These are phyloP conservation scores for Metschnikowia anglica DNA, from an alignment of 805 yeast species.

Conservation along the genomic window DNA sequence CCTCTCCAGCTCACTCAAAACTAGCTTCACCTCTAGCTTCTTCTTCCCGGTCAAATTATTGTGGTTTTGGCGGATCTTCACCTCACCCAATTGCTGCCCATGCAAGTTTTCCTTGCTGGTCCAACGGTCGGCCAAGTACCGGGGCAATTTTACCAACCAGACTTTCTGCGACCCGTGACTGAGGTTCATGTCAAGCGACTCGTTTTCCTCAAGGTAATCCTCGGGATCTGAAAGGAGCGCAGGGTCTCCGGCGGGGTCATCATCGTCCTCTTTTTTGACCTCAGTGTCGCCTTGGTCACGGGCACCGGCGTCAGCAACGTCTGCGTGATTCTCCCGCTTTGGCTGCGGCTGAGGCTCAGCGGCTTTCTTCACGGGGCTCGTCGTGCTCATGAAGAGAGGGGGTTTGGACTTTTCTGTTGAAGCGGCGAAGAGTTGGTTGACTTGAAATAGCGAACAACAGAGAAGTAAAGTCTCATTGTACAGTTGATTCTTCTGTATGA, in stretches of 20 bases:
- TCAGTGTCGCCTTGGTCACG: background rate
- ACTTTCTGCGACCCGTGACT: slow-evolving; percentile 63
- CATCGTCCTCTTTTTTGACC: slow-evolving; percentile 11
- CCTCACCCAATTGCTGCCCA: slow-evolving; percentile 79
- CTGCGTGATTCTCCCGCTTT: slow-evolving; percentile 11
- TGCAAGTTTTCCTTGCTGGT: slow-evolving; percentile 54
- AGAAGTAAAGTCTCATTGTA: too few species aligned
- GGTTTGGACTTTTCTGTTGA: background rate
- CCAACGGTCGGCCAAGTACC: slow-evolving; percentile 83
- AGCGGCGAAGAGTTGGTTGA: background rate
- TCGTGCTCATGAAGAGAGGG: slow-evolving; percentile 13
- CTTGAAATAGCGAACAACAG: too few species aligned
- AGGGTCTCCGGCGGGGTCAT: slow-evolving; percentile 25
- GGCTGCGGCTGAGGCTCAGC: slow-evolving; percentile 1
- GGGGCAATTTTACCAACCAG: slow-evolving; percentile 91
- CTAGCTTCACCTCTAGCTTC: slow-evolving; percentile 53
- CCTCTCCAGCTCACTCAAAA: slow-evolving; percentile 44
- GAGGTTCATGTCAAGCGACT: slow-evolving; percentile 76
- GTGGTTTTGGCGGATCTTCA: slow-evolving; percentile 61
- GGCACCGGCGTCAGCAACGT: background rate
- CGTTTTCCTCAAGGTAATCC: slow-evolving; percentile 53
- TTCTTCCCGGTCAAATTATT: slow-evolving; percentile 23
- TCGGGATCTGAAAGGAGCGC: slow-evolving; percentile 44
- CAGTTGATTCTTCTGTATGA: too few species aligned
- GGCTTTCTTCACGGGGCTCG: slow-evolving; percentile 14